Conservation (phyloP, 2,329 filamentous ascomycete species). For the Rhynchosporium graminicola region DNA sequence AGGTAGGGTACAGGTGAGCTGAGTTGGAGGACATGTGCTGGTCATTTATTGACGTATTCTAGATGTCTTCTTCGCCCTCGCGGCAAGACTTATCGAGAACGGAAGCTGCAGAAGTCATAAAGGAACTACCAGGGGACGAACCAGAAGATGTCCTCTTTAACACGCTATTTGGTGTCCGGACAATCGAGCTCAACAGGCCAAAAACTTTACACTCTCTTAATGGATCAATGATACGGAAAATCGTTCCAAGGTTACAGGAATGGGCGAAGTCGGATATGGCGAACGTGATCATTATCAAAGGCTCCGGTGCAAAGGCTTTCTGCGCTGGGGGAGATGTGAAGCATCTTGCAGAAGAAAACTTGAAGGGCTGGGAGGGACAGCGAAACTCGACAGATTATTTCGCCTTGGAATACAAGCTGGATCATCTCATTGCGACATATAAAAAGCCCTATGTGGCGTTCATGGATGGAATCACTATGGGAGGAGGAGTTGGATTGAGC, state of each 20-base stretch:
- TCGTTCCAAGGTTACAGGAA: conserved; percentile 83
- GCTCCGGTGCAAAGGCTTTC: conserved; percentile 79
- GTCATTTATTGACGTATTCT: conserved; percentile 28
- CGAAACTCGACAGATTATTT: conserved; percentile 82
- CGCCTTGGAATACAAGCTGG: conserved; percentile 90
- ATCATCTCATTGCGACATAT: conserved; percentile 94
- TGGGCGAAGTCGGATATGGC: conserved; percentile 95
- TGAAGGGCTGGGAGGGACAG: conserved; percentile 67
- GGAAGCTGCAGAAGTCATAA: conserved; percentile 34
- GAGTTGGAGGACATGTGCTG: conserved; percentile 11
- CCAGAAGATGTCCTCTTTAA: conserved; percentile 91
- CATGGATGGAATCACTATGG: conserved; percentile 99
- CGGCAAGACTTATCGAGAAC: conserved; percentile 7
- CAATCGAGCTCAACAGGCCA: conserved; percentile 91
- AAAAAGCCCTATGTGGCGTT: conserved; percentile 89
- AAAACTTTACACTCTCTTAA: conserved; percentile 90
- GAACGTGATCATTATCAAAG: conserved; percentile 90
- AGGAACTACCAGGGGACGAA: conserved; percentile 59
- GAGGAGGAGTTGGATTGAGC: conserved; percentile 90
- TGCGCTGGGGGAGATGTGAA: conserved; percentile 93
- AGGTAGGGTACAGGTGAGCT: conserved; percentile 53
- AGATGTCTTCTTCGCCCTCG: conserved; percentile 44
- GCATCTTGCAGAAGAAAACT: conserved; percentile 73
- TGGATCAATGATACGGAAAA: conserved; percentile 93
- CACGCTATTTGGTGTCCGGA: conserved; percentile 84